These are phyloP conservation scores for Teratosphaeria nubilosa DNA, from an alignment of 2,329 filamentous ascomycete species.

Conservation along the genomic window DNA sequence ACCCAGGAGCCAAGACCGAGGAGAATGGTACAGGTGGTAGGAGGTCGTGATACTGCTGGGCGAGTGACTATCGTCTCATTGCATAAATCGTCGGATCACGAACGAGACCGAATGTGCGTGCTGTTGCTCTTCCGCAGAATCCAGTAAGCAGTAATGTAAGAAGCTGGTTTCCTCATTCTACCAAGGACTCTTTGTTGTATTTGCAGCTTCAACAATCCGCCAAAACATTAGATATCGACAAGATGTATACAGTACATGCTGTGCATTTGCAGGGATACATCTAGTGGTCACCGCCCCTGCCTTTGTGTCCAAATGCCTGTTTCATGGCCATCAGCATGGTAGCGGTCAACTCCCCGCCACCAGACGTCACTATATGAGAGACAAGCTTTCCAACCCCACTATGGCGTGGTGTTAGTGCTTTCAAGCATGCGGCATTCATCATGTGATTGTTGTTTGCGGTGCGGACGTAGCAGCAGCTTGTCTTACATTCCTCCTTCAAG, in stretches of 20 bases:
- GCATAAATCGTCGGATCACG: neutral
- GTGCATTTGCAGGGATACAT: neutral
- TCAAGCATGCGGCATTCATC: too few relatives aligned
- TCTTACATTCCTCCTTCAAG: constrained; percentile 4
- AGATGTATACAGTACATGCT: neutral
- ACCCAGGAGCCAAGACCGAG: neutral
- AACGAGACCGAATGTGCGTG: neutral
- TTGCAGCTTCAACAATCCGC: neutral
- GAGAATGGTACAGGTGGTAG: neutral
- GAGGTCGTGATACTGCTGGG: neutral
- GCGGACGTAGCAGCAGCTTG: too few relatives aligned
- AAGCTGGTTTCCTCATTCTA: neutral
- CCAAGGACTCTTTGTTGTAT: neutral
- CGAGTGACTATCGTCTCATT: neutral
- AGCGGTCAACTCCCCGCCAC: neutral
- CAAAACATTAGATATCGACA: too few relatives aligned
- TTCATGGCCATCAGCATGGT: neutral
- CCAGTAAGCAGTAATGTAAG: neutral
- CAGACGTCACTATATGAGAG: neutral
- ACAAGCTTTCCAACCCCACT: neutral
- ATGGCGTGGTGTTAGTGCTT: neutral
- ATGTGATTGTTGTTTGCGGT: neutral
- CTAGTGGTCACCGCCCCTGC: neutral
- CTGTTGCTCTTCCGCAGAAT: neutral
- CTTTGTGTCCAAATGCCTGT: neutral